phyloP scores from a whole-genome alignment of 306 rosid species.

The Lagenaria siceraria region DNA sequence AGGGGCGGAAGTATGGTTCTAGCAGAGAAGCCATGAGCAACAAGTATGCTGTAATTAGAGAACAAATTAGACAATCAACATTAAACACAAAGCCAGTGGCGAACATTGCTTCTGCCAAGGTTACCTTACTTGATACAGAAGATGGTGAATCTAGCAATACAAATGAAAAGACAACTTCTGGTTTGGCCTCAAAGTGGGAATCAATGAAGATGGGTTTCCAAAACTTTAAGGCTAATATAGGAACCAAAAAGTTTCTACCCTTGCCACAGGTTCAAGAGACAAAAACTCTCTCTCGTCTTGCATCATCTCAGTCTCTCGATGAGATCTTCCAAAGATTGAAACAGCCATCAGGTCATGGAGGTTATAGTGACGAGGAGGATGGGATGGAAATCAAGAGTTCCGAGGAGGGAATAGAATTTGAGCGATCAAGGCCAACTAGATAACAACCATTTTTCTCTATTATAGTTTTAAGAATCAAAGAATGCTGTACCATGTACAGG shows the following conservation, averaged over 20 bases:
- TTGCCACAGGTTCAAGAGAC: conserved; percentile 44
- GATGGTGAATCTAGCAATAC: conserved; percentile 20
- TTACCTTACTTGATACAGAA: conserved; percentile 46
- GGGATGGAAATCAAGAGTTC: conserved; percentile 20
- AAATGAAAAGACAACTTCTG: conserved; percentile 30
- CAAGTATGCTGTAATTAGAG: conserved; percentile 72
- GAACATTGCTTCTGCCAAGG: conserved; percentile 45
- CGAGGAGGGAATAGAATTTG: conserved; percentile 13
- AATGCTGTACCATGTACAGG: conserved; percentile 35
- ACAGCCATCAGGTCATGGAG: conserved; percentile 43
- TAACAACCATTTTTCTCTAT: conserved; percentile 17
- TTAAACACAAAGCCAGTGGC: conserved; percentile 36
- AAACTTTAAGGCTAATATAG: conserved; percentile 61
- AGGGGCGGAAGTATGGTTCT: conserved; percentile 46
- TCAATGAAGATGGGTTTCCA: conserved; percentile 71
- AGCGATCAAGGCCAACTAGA: conserved; percentile 28
- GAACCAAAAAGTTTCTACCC: conserved; percentile 47
- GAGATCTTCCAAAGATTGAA: conserved; percentile 87
- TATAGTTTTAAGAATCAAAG: conserved; percentile 16
- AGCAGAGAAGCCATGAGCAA: conserved; percentile 72
- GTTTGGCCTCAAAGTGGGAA: conserved; percentile 59
- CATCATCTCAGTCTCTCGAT: conserved; percentile 83
- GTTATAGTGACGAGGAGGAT: conserved; percentile 30
- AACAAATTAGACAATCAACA: conserved; percentile 42
- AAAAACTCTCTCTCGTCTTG: conserved; percentile 27